Evolutionary conservation across 345 rosid genomes (phyloP).

Genomic region (Hypericum perforatum): DNA sequence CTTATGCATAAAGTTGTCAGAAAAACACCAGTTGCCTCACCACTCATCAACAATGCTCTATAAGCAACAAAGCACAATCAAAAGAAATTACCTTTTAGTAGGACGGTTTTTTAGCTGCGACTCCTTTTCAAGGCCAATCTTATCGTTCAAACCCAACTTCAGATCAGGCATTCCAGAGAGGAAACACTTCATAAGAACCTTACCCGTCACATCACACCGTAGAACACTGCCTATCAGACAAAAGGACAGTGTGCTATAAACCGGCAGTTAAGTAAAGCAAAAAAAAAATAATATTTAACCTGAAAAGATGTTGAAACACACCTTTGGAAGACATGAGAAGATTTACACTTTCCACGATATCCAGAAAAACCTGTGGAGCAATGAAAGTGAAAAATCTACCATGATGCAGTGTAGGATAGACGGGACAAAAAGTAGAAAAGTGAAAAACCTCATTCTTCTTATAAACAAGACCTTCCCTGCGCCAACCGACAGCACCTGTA

Average conservation of each 20-base stretch:
- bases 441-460: slow-evolving; percentile 88
- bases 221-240: slow-evolving; percentile 63
- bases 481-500: slow-evolving; percentile 99
- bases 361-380: slow-evolving; percentile 71
- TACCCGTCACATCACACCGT: slow-evolving; percentile 96
- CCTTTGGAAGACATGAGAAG: slow-evolving; percentile 99
- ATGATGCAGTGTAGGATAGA: not conserved
- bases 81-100: slow-evolving; percentile 61
- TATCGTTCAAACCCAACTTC: slow-evolving; percentile 96
- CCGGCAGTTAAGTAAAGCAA: not conserved
- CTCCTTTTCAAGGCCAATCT: slow-evolving; percentile 98
- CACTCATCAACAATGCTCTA: too few species aligned
- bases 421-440: slow-evolving; percentile 3
- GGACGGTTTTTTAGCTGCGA: slow-evolving; percentile 94
- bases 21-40: too few species aligned
- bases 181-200: slow-evolving; percentile 96
- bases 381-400: slow-evolving; percentile 14
- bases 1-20: too few species aligned
- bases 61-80: not conserved
- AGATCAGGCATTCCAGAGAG: slow-evolving; percentile 99
- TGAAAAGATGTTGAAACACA: slow-evolving; percentile 12
- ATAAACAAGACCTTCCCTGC: slow-evolving; percentile 93
- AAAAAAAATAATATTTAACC: not conserved
- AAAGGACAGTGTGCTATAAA: not conserved
- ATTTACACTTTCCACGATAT: slow-evolving; percentile 97